Evolutionary conservation across 768 basidiomycete genomes (phyloP).

Genomic region (Paxillus rubicundulus): DNA sequence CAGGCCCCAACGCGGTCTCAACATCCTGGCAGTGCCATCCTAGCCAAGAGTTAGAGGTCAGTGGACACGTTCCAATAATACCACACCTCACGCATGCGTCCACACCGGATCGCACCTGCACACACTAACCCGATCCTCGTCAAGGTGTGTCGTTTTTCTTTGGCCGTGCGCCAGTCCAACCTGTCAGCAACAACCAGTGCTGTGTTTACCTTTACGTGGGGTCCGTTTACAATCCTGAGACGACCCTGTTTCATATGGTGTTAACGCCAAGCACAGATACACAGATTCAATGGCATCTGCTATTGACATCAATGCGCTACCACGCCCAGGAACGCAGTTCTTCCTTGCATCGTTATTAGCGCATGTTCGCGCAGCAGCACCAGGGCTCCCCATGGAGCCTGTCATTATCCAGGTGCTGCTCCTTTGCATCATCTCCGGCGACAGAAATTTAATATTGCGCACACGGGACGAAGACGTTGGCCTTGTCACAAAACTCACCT

Average conservation of each 20-base stretch:
- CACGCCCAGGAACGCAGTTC: conserved; percentile 40
- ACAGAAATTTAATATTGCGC: conserved; percentile 63
- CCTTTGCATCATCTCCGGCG: conserved; percentile 59
- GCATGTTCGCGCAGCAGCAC: conserved; percentile 42
- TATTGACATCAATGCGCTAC: conserved; percentile 29
- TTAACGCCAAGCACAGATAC: background rate
- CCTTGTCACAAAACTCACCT: conserved; percentile 54
- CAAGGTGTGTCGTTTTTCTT: background rate
- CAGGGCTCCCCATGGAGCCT: conserved; percentile 57
- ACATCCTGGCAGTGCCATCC: too few relatives aligned
- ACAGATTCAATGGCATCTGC: conserved; percentile 16
- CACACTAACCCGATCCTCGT: background rate
- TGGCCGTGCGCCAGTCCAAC: conserved; percentile 5
- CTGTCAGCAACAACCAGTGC: conserved; percentile 26
- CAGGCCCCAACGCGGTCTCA: too few relatives aligned
- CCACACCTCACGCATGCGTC: background rate
- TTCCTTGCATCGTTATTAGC: conserved; percentile 52
- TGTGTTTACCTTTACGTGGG: conserved; percentile 1
- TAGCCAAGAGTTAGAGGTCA: too few relatives aligned
- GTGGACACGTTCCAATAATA: too few relatives aligned
- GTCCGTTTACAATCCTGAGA: background rate
- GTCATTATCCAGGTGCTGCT: conserved; percentile 65
- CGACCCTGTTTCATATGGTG: too few relatives aligned
- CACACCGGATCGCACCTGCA: background rate
- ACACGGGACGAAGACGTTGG: conserved; percentile 64